Base-by-base conservation (phyloP, 1,139 yeast genomes). In the Geotrichum reessii region DNA sequence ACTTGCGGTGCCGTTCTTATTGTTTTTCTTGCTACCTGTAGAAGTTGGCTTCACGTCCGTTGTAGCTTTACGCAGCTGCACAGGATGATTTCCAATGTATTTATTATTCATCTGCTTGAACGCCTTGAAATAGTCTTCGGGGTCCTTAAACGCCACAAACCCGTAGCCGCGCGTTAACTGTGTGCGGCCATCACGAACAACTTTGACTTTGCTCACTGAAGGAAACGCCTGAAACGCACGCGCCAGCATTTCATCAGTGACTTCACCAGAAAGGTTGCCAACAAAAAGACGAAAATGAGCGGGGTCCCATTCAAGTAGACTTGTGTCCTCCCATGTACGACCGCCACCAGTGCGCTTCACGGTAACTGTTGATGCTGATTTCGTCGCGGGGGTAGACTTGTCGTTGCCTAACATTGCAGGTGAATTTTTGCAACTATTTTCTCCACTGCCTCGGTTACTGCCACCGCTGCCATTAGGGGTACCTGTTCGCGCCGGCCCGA, bases 61-160 rank as follows among this genome's bases (percentile, higher is more conserved):
- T 31, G 37, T 31, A 4, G 37, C 37, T n/a, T 31, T 31, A n/a
- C 37, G 37, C 12, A 87, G 73, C 63, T 81, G 86, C 40, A 87
- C 83, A 0, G 95, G 95, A 64, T 84, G 86, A 63, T 79, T 81
- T 0, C 95, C 95, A 52, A 87, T 78, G 65, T 85, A 86, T 69
- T 86, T 85, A 48, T 89, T 87, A 68, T 87, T 85, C 84, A 86
- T 81, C 65, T 85, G 88, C 67, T 83, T 84, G 72, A 85, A 87
- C 2, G 93, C 91, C 55, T 74, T 74, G 61, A 87, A 75, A 66
- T 85, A 87, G 59, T 74, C 92, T 33, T 83, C 82, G 0, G 90
- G 73, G 61, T 77, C 78, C 1, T 74, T 74, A 70, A 86, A 86
- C 1, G 88, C 82, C 22, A 86, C 86, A 69, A 86, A 86, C 3